These are phyloP conservation scores for Chlorella sp. DNA, from an alignment of 139 green algal species.

Conservation along the genomic window DNA sequence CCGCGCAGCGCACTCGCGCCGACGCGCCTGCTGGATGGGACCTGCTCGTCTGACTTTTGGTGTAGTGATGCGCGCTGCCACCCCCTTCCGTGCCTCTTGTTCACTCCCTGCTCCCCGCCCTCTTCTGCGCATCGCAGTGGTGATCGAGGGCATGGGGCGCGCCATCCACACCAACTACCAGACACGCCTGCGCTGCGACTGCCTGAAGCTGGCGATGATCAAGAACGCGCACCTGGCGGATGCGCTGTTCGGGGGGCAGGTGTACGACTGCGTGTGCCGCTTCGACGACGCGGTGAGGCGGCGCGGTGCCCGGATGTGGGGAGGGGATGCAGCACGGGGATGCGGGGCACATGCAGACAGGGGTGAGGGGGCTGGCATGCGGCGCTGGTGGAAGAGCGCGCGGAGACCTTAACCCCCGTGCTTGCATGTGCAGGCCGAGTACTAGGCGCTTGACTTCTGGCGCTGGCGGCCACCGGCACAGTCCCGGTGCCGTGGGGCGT, in stretches of 20 bases:
- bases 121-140: too few relatives aligned
- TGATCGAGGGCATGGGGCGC: slow-evolving; percentile 96
- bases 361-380: not conserved
- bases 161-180: slow-evolving; percentile 89
- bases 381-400: not conserved
- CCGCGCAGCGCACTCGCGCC: not conserved
- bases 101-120: not conserved
- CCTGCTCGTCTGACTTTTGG: not conserved
- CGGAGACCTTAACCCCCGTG: not conserved
- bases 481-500: not conserved
- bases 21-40: not conserved
- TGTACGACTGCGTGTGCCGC: slow-evolving; percentile 96
- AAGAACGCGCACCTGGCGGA: slow-evolving; percentile 91
- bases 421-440: not conserved
- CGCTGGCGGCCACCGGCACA: not conserved
- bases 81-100: not conserved
- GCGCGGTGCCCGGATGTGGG: not conserved
- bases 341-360: not conserved
- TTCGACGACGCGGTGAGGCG: slow-evolving; percentile 21
- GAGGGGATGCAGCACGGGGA: not conserved
- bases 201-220: slow-evolving; percentile 97
- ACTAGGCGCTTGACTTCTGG: not conserved
- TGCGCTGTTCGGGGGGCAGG: slow-evolving; percentile 77
- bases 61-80: not conserved
- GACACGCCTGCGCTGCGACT: slow-evolving; percentile 78